A percentile compares a stretch with the other conserved stretches of the same genome.
Conservation (phyloP, 352 stramenopile species). For the Phytophthora nicotianae region DNA sequence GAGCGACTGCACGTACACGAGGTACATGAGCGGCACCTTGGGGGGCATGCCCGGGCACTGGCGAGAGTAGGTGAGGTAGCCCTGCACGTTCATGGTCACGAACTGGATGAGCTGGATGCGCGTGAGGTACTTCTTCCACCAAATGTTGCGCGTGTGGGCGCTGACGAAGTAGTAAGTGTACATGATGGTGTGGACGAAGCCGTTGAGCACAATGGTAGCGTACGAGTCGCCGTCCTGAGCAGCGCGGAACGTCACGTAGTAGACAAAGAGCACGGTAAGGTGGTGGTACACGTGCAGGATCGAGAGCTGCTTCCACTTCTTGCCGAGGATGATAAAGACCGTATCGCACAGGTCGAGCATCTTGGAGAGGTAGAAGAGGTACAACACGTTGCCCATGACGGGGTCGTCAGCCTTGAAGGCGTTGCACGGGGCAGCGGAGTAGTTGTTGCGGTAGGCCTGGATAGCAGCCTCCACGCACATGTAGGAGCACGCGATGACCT, state of each 20-base stretch:
- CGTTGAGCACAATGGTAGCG: conserved; percentile 94
- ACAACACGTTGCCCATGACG: conserved; percentile 92
- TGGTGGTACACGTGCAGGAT: conserved; percentile 98
- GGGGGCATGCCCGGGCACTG: conserved; percentile 77
- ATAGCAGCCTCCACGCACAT: conserved; percentile 92
- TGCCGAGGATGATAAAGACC: conserved; percentile 96
- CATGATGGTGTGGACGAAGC: conserved; percentile 98
- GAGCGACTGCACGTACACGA: conserved; percentile 95
- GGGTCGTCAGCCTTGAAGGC: conserved; percentile 83
- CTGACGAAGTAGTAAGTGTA: conserved; percentile 99
- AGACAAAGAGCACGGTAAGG: conserved; percentile 95
- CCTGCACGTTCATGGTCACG: conserved; percentile 71
- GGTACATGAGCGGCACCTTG: conserved; percentile 85
- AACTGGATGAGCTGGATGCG: conserved; percentile 95
- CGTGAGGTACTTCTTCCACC: conserved; percentile 97
- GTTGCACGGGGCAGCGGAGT: conserved; percentile 88
- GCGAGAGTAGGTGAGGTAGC: conserved; percentile 73
- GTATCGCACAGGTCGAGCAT: conserved; percentile 90
- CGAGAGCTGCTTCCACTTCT: conserved; percentile 96
- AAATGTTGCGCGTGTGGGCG: conserved; percentile 96
- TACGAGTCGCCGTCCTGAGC: conserved; percentile 96
- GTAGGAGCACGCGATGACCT: conserved; percentile 94
- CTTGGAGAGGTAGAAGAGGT: conserved; percentile 97
- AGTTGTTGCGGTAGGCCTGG: conserved; percentile 88
- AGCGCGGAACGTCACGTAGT: conserved; percentile 94